Percentiles rank a stretch among this genome's conserved stretches.
These are phyloP conservation scores for Priceomyces medius DNA, from an alignment of 805 yeast species.

Conservation along the genomic window DNA sequence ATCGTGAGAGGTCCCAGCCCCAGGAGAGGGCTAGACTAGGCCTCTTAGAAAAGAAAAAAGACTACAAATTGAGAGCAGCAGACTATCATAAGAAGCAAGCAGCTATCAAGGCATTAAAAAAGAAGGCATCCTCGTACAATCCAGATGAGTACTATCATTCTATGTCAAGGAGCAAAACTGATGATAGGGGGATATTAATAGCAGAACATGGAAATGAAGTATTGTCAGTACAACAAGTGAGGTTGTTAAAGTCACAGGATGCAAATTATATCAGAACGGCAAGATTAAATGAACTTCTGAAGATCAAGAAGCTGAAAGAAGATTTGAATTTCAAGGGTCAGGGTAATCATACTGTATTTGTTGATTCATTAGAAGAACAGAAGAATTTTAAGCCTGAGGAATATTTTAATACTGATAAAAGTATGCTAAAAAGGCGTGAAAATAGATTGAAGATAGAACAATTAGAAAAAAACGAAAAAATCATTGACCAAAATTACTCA, in stretches of 20 bases:
- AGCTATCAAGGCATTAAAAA: constrained; percentile 66
- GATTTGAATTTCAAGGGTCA: constrained; percentile 50
- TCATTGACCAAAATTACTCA: constrained; percentile 26
- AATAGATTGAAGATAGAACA: constrained; percentile 69
- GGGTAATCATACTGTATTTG: constrained; percentile 85
- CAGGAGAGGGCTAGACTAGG: constrained; percentile 72
- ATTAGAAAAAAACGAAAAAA: constrained; percentile 40
- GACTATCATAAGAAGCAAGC: constrained; percentile 60
- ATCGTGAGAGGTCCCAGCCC: constrained; percentile 89
- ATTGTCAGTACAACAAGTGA: constrained; percentile 70
- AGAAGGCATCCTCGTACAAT: constrained; percentile 71
- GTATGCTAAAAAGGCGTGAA: constrained; percentile 61
- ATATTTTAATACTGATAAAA: constrained; percentile 68
- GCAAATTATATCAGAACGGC: constrained; percentile 78
- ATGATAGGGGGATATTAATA: constrained; percentile 63
- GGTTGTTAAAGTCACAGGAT: constrained; percentile 87
- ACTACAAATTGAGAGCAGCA: constrained; percentile 49
- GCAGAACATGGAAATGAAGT: constrained; percentile 64
- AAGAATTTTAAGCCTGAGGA: constrained; percentile 60
- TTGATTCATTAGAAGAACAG: constrained; percentile 59
- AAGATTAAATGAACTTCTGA: constrained; percentile 64
- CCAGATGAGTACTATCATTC: constrained; percentile 97
- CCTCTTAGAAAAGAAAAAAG: constrained; percentile 81
- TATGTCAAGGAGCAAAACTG: constrained; percentile 73
- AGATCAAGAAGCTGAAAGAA: constrained; percentile 58